Percentiles rank a stretch among this genome's conserved stretches.
phyloP scores from a whole-genome alignment of 192 early-diverging fungal genomes.

The Coemansia sp. region DNA sequence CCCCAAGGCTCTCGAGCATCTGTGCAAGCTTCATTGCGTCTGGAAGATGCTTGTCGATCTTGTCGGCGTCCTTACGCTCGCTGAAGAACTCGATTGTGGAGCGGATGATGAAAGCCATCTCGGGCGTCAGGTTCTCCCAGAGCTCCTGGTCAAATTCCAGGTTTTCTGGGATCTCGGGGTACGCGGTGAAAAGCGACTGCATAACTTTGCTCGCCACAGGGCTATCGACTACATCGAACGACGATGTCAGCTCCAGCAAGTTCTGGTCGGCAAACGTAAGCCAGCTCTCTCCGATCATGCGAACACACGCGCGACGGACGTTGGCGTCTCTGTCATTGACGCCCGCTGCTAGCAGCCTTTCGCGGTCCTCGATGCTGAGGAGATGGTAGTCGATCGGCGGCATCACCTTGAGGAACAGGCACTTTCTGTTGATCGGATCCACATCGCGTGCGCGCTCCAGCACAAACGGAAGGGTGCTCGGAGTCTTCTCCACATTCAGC shows the following conservation, averaged over 20 bases:
- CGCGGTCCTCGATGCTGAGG: conserved; percentile 68
- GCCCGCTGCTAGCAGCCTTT: conserved; percentile 70
- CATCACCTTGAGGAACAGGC: conserved; percentile 71
- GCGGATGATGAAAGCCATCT: conserved; percentile 55
- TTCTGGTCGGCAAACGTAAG: conserved; percentile 73
- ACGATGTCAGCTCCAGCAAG: conserved; percentile 70
- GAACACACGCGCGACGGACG: conserved; percentile 73
- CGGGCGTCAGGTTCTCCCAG: conserved; percentile 58
- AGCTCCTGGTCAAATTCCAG: conserved; percentile 58
- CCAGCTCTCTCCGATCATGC: conserved; percentile 71
- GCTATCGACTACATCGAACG: conserved; percentile 72
- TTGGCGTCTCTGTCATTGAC: conserved; percentile 78
- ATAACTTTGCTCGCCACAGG: conserved; percentile 63
- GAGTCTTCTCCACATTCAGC: conserved; percentile 68
- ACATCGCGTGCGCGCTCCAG: conserved; percentile 77
- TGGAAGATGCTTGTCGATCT: conserved; percentile 66
- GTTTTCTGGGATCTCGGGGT: conserved; percentile 66
- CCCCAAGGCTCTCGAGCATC: conserved; percentile 46
- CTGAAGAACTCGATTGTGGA: conserved; percentile 48
- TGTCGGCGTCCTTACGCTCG: conserved; percentile 58
- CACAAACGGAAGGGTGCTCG: conserved; percentile 64
- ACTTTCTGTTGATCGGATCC: conserved; percentile 71
- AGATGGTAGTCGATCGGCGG: conserved; percentile 69
- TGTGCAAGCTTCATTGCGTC: conserved; percentile 63
- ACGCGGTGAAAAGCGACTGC: conserved; percentile 62